Percentiles rank a stretch among this genome's conserved stretches.
These are phyloP conservation scores for Paraconiothyrium sp. DNA, from an alignment of 2,329 filamentous ascomycete species.

Conservation along the genomic window DNA sequence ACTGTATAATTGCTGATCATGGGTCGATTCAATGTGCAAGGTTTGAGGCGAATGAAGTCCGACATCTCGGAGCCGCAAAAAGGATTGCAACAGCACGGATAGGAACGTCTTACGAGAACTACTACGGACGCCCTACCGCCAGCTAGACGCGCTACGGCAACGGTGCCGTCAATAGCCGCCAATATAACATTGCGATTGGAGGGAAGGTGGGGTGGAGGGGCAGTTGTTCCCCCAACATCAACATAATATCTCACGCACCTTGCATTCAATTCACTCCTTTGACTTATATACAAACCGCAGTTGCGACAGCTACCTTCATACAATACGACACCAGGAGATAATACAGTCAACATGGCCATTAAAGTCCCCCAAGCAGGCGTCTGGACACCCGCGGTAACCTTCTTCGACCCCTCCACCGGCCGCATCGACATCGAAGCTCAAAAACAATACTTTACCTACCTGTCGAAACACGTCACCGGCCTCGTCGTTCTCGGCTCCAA, in stretches of 20 bases:
- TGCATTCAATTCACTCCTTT: background rate
- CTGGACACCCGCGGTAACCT: conserved; percentile 56
- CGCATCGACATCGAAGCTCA: conserved; percentile 54
- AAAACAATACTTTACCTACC: conserved; percentile 56
- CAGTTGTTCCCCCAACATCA: conserved; percentile 2
- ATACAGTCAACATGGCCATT: background rate
- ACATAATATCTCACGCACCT: background rate
- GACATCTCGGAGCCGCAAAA: too few species aligned
- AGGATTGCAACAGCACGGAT: background rate
- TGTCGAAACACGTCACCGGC: conserved; percentile 55
- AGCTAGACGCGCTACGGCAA: conserved; percentile 8
- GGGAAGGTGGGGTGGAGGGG: conserved; percentile 8
- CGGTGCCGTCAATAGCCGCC: conserved; percentile 11
- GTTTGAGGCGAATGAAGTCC: background rate
- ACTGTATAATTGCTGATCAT: too few species aligned
- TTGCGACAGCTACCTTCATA: background rate
- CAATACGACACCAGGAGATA: background rate
- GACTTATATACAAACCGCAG: background rate
- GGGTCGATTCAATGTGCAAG: background rate
- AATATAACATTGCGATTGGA: background rate
- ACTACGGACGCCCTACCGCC: conserved; percentile 1
- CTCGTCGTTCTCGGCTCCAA: conserved; percentile 59
- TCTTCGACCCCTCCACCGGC: conserved; percentile 54
- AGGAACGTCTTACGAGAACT: background rate
- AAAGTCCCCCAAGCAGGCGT: conserved; percentile 33